These are phyloP conservation scores for Penicillium bialowiezense DNA, from an alignment of 495 filamentous ascomycete genomes.

Conservation along the genomic window DNA sequence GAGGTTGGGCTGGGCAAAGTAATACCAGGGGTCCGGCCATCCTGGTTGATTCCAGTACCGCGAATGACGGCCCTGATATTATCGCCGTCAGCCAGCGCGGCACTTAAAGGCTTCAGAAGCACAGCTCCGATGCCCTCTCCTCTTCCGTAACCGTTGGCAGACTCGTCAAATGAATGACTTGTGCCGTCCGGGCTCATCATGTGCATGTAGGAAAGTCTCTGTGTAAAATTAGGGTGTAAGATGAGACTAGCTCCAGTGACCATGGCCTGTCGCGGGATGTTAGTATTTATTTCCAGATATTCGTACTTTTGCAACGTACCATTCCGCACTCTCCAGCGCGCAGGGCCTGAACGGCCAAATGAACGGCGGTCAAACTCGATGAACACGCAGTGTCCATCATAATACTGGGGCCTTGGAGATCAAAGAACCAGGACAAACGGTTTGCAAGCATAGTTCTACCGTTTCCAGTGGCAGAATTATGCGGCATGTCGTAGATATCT, in stretches of 20 bases:
- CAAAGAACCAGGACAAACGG: constrained; percentile 41
- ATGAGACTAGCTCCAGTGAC: constrained; percentile 26
- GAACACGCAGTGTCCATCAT: constrained; percentile 47
- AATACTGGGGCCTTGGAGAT: constrained; percentile 37
- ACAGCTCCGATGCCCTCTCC: constrained; percentile 41
- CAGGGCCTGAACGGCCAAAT: constrained; percentile 40
- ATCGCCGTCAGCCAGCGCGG: constrained; percentile 38
- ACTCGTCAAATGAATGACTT: constrained; percentile 29
- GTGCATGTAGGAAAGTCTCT: constrained; percentile 23
- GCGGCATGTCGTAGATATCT: constrained; percentile 36
- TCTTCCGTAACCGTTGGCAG: constrained; percentile 35
- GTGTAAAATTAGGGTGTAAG: constrained; percentile 23
- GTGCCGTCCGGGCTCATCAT: constrained; percentile 28
- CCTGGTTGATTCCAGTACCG: constrained; percentile 27
- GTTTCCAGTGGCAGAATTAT: constrained; percentile 23
- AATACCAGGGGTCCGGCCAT: constrained; percentile 44
- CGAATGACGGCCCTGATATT: constrained; percentile 44
- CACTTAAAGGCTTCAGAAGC: constrained; percentile 31
- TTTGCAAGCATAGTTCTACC: constrained; percentile 40
- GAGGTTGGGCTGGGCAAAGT: constrained; percentile 53
- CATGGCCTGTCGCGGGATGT: constrained; percentile 14
- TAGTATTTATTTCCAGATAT: neutral
- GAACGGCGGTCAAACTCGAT: constrained; percentile 33
- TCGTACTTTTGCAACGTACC: neutral
- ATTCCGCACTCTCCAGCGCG: constrained; percentile 37